These are phyloP conservation scores for Pachysandra terminalis DNA, from an alignment of 164 flowering plant species.

Conservation along the genomic window DNA sequence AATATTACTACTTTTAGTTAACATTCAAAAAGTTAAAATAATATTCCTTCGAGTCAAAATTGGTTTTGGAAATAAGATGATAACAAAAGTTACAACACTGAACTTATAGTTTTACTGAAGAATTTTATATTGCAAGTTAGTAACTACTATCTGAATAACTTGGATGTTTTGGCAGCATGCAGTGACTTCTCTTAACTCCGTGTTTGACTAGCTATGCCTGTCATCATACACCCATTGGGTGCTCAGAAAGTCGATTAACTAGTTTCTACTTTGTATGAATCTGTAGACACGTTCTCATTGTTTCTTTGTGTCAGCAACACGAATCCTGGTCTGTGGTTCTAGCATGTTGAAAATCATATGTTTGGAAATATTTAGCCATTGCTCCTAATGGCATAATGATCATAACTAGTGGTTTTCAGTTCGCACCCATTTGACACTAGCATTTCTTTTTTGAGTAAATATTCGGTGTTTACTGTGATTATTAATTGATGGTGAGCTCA, in stretches of 20 bases:
- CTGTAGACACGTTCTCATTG: not conserved
- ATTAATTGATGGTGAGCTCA: not conserved
- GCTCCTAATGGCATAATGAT: not conserved
- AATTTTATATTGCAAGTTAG: not conserved
- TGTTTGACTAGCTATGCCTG: constrained; percentile 8
- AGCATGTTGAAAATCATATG: not conserved
- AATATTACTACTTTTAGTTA: no score
- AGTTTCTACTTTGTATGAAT: not conserved
- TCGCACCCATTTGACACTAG: not conserved
- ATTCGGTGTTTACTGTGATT: not conserved
- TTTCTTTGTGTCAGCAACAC: not conserved
- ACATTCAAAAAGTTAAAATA: no score
- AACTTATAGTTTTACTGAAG: not conserved
- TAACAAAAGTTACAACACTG: not conserved
- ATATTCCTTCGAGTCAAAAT: not conserved
- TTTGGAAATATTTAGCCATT: not conserved
- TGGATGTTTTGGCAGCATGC: not conserved
- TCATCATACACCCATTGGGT: constrained; percentile 19
- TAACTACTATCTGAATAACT: no score
- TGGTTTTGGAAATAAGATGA: no score
- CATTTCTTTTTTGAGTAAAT: not conserved
- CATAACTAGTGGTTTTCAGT: not conserved
- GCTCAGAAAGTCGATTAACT: no score
- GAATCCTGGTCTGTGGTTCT: not conserved
- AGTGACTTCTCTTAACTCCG: not conserved